Percentiles rank a stretch among this genome's conserved stretches.
These are phyloP conservation scores for Ophiostoma quercus DNA, from an alignment of 2,329 filamentous ascomycete species.

Conservation along the genomic window DNA sequence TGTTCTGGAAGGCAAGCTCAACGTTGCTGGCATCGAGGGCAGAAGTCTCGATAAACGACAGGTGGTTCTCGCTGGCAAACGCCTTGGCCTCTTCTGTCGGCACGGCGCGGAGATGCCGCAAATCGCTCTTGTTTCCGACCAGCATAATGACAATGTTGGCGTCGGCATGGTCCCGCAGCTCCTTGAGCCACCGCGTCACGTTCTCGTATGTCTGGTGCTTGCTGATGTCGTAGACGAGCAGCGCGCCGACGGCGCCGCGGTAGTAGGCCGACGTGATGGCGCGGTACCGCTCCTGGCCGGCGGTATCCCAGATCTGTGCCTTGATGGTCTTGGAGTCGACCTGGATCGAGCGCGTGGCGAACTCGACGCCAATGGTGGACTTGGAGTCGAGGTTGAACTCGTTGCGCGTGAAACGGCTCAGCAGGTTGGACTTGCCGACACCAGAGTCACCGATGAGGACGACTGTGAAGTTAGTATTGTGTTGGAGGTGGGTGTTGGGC, in stretches of 20 bases:
- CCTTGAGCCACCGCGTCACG: constrained; percentile 97
- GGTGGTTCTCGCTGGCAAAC: constrained; percentile 96
- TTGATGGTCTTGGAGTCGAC: constrained; percentile 99
- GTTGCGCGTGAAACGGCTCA: constrained; percentile 98
- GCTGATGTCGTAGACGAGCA: constrained; percentile 99
- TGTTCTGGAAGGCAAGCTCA: constrained; percentile 98
- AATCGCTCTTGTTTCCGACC: constrained; percentile 99
- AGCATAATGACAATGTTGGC: constrained; percentile 99
- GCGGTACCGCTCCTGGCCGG: constrained; percentile 96
- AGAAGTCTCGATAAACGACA: constrained; percentile 99
- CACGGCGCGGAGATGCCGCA: constrained; percentile 94
- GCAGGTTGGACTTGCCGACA: constrained; percentile 98
- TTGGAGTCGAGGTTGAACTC: constrained; percentile 99
- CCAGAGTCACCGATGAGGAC: constrained; percentile 99
- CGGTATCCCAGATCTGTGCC: constrained; percentile 99
- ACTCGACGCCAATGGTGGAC: constrained; percentile 99
- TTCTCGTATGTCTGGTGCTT: constrained; percentile 99
- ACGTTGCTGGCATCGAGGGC: constrained; percentile 98
- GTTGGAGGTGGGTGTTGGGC: not conserved
- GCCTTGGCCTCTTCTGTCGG: constrained; percentile 96
- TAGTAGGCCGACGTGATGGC: constrained; percentile 99
- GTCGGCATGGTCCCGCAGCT: constrained; percentile 94
- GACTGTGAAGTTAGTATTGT: constrained; percentile 49
- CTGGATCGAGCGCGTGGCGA: constrained; percentile 96
- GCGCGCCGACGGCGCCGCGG: constrained; percentile 90